phyloP scores from a whole-genome alignment of 2,329 filamentous ascomycete species.

The Cladosporium sp. region DNA sequence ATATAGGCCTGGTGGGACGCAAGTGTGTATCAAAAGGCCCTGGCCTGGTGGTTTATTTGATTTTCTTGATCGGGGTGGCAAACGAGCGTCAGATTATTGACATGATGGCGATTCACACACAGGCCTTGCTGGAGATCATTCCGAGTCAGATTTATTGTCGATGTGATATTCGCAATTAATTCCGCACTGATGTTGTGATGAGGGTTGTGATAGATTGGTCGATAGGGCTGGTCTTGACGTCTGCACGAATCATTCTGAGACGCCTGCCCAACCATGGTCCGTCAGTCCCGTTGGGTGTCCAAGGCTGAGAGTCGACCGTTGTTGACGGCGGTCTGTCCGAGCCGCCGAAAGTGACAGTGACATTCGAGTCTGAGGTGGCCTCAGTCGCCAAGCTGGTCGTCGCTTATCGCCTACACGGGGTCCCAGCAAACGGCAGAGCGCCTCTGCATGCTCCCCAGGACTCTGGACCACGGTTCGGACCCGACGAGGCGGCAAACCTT shows the following conservation, averaged over 20 bases:
- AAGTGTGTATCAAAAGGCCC: background rate
- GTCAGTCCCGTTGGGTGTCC: background rate
- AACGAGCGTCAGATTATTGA: background rate
- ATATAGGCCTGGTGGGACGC: conserved; percentile 5
- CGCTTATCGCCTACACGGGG: background rate
- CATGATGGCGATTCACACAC: background rate
- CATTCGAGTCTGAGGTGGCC: background rate
- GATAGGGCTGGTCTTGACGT: conserved; percentile 7
- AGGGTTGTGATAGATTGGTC: background rate
- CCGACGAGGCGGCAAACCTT: conserved; percentile 17
- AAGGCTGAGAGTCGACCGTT: background rate
- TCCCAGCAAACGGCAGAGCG: background rate
- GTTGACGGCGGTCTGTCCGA: background rate
- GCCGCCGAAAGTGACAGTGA: background rate
- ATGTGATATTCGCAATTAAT: background rate
- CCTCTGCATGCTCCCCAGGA: conserved; percentile 11
- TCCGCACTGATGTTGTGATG: background rate
- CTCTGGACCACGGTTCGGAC: conserved; percentile 14
- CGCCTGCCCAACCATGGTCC: background rate
- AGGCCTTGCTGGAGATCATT: background rate
- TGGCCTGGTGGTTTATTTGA: background rate
- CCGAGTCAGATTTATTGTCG: background rate
- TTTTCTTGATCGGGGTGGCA: background rate
- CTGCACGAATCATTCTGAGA: conserved; percentile 13
- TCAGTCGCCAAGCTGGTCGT: conserved; percentile 3